Base-by-base conservation (phyloP, 1,284 basidiomycete species). In the Boletus nobilissimus region DNA sequence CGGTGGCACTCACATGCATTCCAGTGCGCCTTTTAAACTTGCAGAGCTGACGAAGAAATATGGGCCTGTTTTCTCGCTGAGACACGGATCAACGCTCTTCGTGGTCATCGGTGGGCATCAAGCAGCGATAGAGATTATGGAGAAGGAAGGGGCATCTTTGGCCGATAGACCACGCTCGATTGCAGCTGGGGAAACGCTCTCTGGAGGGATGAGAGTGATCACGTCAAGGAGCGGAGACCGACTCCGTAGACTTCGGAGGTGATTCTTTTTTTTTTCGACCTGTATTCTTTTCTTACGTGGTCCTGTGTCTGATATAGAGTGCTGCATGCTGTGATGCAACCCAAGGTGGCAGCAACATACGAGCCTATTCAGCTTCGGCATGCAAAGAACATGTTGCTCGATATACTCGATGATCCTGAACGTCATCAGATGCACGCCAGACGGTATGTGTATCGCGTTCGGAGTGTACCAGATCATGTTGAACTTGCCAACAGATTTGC, bases 271-370 rank as follows among this genome's bases (percentile, higher is more conserved):
- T 11, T 54, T 19, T 57, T 57, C n/a, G 32, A 10, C 32, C 18
- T 6, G 32, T 32, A 29, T 46, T n/a, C 32, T 51, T 72, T 24
- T 38, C 34, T 38, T 10, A 72, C 29, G 18, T 39, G 14, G 43
- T 36, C 40, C 13, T 34, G 13, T 7, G 14, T 9, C 24, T 46
- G 18, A 16, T 34, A 26, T 38, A 91, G 89, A 74, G 92, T 89
- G 2, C 84, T 93, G 6, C 92, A 93, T 76, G 85, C 89, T 0
- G 88, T 91, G 67, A 83, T 93, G 10, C 90, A 92, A 77, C 88
- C 89, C 6, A 89, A 88, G 74, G 83, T 86, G 1, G 87, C 91
- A 1, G 82, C 83, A 9, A 86, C 84, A 3, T 92, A 93, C 76
- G 87, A 88, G 14, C 87, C 89, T 0, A 84, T 90, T 1, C 87